Base-by-base conservation (phyloP, 2,329 filamentous ascomycete genomes). In the Xylaria sp. region DNA sequence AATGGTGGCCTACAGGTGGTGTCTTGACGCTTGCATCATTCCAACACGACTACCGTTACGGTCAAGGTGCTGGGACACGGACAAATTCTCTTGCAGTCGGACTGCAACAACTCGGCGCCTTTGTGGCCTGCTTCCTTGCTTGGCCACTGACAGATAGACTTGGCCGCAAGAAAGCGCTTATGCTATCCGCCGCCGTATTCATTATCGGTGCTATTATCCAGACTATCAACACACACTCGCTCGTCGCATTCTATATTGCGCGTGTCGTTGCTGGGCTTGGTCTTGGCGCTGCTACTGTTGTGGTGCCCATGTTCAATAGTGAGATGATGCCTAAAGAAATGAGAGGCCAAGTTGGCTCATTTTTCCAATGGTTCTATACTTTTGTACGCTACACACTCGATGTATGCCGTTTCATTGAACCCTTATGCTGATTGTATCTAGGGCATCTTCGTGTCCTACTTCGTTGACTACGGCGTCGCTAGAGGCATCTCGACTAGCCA, bases 371-470 rank as follows among this genome's bases (percentile, higher is more conserved):
- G 64, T 83, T 85, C 68, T 87, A 81, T 38, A 77, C 76, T 1
- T 74, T 76, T 9, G 75, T 76, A 70, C 54, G 72, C 20, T 54
- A 3, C 3, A 13, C 4, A 6, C 28, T 13, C 36, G 1, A 23
- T 17, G 3, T 2, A 6, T 46, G 0, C 4, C 17, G 6, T 54
- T 11, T 4, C 28, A n/a, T 13, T 51, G 3, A 23, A 6, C 20
- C 1, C 5, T 13, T n/a, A 6, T 49, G 17, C 9, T 70, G 23
- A 70, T 31, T 26, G 2, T 49, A 4, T 28, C 36, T 46, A 72
- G 71, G 80, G 85, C 0, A 86, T 87, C 60, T 83, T 86, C 53
- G 77, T 80, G 0, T 84, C 83, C 4, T 87, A 87, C 74, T 87
- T 85, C 83, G 79, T 87, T 51, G 84, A 87, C 74, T 87, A 86